These are phyloP conservation scores for Populus ilicifolia DNA, from an alignment of 345 rosid species.

Conservation along the genomic window DNA sequence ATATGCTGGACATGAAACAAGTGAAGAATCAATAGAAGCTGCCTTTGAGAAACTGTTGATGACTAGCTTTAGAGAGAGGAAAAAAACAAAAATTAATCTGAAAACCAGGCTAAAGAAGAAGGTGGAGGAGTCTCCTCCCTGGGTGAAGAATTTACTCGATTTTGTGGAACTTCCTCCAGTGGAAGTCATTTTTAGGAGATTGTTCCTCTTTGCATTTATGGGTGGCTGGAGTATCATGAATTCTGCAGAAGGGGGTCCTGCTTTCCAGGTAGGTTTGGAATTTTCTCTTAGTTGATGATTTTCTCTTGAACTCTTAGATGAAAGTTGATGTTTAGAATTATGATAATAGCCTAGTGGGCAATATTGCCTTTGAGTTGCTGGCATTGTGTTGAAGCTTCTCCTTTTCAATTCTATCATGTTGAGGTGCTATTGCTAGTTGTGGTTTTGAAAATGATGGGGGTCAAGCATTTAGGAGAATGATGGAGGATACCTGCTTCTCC, in stretches of 20 bases:
- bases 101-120: constrained; percentile 80
- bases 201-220: constrained; percentile 93
- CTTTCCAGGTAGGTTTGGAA: constrained; percentile 77
- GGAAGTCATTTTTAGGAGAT: constrained; percentile 85
- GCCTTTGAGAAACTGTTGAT: constrained; percentile 91
- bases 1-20: constrained; percentile 86
- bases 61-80: constrained; percentile 72
- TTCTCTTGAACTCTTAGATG: background rate
- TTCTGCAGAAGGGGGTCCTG: constrained; percentile 98
- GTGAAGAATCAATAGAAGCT: constrained; percentile 86
- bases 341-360: too few relatives aligned
- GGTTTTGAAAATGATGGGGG: background rate
- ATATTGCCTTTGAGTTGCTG: too few relatives aligned
- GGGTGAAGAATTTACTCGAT: constrained; percentile 69
- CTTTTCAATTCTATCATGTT: background rate
- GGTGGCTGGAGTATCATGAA: constrained; percentile 99
- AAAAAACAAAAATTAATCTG: constrained; percentile 80
- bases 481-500: too few relatives aligned
- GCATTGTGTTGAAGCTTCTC: background rate
- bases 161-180: constrained; percentile 78
- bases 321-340: too few relatives aligned
- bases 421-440: background rate
- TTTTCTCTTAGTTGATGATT: constrained; percentile 7
- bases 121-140: constrained; percentile 94
- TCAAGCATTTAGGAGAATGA: background rate